Percentiles rank a stretch among this genome's conserved stretches.
phyloP scores from a whole-genome alignment of 345 rosid genomes.

The Eutrema heterophyllum region DNA sequence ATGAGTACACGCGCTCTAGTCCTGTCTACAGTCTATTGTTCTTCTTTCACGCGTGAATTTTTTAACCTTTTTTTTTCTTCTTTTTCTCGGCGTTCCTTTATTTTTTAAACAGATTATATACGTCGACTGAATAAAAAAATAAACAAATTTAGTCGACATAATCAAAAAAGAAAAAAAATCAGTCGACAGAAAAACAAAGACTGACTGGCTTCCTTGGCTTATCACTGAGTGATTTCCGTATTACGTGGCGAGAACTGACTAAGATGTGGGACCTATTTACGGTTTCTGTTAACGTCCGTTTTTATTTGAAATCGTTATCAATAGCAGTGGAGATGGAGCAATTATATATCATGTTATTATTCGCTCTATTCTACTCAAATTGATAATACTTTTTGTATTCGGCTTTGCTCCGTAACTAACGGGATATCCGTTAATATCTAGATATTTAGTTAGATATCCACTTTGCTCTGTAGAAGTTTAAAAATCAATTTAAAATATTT shows the following conservation, averaged over 20 bases:
- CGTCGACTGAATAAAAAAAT: neutral
- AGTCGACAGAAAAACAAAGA: constrained; percentile 23
- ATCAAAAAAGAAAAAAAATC: neutral
- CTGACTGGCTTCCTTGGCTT: neutral
- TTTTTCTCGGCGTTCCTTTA: neutral
- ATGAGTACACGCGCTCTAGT: constrained; percentile 3
- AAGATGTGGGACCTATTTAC: neutral
- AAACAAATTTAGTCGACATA: neutral
- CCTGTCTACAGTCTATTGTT: neutral
- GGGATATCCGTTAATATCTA: too few species aligned
- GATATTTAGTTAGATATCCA: too few species aligned
- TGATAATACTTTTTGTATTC: too few species aligned
- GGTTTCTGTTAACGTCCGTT: neutral
- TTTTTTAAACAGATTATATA: neutral
- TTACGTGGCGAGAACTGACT: neutral
- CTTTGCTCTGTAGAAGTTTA: too few species aligned
- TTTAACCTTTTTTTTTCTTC: neutral
- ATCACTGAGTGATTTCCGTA: neutral
- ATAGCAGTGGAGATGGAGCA: too few species aligned
- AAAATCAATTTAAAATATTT: too few species aligned
- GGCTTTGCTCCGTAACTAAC: too few species aligned
- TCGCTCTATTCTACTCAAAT: too few species aligned
- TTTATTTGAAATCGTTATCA: too few species aligned
- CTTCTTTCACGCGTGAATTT: constrained; percentile 4
- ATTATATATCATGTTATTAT: too few species aligned